Base-by-base conservation (phyloP, 768 basidiomycete species). In the Phanerodontia chrysosporium region DNA sequence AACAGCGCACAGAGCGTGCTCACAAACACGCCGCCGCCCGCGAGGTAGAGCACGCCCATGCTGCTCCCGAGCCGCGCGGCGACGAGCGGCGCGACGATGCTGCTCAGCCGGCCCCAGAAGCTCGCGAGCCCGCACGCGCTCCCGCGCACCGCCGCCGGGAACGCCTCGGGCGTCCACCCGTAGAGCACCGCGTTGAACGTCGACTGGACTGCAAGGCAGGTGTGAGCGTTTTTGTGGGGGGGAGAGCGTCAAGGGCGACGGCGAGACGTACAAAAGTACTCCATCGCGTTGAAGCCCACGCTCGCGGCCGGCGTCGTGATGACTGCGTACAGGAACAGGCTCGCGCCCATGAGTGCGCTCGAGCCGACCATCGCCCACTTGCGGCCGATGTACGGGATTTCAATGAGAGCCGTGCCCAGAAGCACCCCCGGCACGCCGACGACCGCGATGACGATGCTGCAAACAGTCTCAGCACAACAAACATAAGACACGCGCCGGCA, bases 181-280 rank as follows among this genome's bases (percentile, higher is more conserved):
- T 59, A 59, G n/a, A 59, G 58, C n/a, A 59, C 58, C 30, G 58
- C 58, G 46, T 59, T 59, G 53, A 59, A 59, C 21, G 58, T 59
- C 30, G 58, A 59, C 35, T 59, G 58, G 53, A 59, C 58, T 59
- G 44, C 14, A 27, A 2, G 18, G 44, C 22, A 35, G n/a, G 30
- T 30, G 44, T 35, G 10, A 49, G 22, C 32, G 14, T 35, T 14
- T n/a, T n/a, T n/a, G n/a, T n/a, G n/a, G n/a, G n/a, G n/a, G n/a
- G n/a, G 21, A 39, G 10, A 12, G 22, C 16, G 49, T 30, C 10
- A 13, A 36, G 21, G 46, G 45, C 24, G 28, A 25, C 18, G 10
- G 28, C 21, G 49, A 53, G 8, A 35, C 58, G 24, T 21, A 59
- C 58, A 59, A 24, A 59, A 59, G 25, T 59, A 59, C 58, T 59